Percentiles rank a stretch among this genome's conserved stretches.
These are phyloP conservation scores for Clonostachys solani DNA, from an alignment of 2,329 filamentous ascomycete genomes.

Conservation along the genomic window DNA sequence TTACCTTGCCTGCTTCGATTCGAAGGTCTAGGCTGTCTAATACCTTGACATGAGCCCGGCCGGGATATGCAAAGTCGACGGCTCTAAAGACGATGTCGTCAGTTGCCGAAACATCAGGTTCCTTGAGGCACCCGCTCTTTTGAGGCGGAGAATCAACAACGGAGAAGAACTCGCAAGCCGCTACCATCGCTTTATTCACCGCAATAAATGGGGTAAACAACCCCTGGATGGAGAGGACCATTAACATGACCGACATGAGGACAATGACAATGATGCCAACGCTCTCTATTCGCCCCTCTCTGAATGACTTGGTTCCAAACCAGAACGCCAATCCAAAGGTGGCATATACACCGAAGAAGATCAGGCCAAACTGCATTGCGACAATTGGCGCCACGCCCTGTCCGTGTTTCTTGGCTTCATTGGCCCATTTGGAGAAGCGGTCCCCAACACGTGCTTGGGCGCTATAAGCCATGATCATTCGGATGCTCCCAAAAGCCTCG, in stretches of 20 bases:
- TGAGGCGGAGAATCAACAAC: constrained; percentile 29
- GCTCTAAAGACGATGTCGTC: no score
- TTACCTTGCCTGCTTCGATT: constrained; percentile 42
- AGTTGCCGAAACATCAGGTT: constrained; percentile 32
- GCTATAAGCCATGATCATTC: constrained; percentile 45
- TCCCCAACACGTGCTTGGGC: no score
- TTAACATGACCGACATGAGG: constrained; percentile 41
- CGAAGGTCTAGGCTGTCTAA: constrained; percentile 23
- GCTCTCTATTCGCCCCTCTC: constrained; percentile 34
- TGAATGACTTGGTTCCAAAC: constrained; percentile 43
- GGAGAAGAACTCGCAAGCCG: constrained; percentile 40
- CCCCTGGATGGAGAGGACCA: constrained; percentile 36
- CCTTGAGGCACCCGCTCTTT: constrained; percentile 8
- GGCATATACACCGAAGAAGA: constrained; percentile 41
- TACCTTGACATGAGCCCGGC: constrained; percentile 21
- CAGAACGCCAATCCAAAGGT: constrained; percentile 46
- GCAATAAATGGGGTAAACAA: constrained; percentile 40
- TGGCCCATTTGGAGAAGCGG: no score
- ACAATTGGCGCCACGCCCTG: constrained; percentile 36
- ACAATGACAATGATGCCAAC: constrained; percentile 44
- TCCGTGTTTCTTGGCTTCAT: no score
- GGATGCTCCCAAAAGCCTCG: constrained; percentile 42
- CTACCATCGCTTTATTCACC: constrained; percentile 39
- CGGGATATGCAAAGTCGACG: constrained; percentile 22
- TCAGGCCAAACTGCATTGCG: constrained; percentile 28